These are phyloP conservation scores for Hanseniaspora guilliermondii DNA, from an alignment of 805 yeast species.

Conservation along the genomic window DNA sequence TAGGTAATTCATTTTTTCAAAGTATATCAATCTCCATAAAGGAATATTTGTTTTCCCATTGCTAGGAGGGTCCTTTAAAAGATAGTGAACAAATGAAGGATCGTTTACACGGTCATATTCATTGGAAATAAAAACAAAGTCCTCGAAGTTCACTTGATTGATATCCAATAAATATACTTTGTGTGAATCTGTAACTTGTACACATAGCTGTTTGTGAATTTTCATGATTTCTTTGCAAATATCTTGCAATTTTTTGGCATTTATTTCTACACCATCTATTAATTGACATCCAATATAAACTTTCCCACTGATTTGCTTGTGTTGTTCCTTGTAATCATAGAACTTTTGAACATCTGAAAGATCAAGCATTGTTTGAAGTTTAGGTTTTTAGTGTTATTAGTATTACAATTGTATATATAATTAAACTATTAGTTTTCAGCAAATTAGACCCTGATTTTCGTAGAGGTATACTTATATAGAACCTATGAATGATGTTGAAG, in stretches of 20 bases:
- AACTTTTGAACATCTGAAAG: slow-evolving; percentile 11
- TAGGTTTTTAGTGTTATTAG: background rate
- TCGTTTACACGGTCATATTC: background rate
- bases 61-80: background rate
- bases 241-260: background rate
- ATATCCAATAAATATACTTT: slow-evolving; percentile 2
- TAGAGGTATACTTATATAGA: no score
- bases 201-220: background rate
- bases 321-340: slow-evolving; percentile 11
- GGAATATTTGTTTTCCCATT: background rate
- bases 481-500: no score
- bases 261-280: background rate
- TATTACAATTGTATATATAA: no score
- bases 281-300: slow-evolving; percentile 4
- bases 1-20: slow-evolving; percentile 3
- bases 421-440: no score
- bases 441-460: no score
- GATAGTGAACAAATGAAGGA: background rate
- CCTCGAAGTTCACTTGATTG: background rate
- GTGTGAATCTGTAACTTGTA: background rate
- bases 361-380: background rate
- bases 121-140: background rate
- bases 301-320: slow-evolving; percentile 4
- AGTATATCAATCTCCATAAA: slow-evolving; percentile 7
- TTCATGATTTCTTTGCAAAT: slow-evolving; percentile 1